Base-by-base conservation (phyloP, 73 alveolate genomes). In the Stentor coeruleus region DNA sequence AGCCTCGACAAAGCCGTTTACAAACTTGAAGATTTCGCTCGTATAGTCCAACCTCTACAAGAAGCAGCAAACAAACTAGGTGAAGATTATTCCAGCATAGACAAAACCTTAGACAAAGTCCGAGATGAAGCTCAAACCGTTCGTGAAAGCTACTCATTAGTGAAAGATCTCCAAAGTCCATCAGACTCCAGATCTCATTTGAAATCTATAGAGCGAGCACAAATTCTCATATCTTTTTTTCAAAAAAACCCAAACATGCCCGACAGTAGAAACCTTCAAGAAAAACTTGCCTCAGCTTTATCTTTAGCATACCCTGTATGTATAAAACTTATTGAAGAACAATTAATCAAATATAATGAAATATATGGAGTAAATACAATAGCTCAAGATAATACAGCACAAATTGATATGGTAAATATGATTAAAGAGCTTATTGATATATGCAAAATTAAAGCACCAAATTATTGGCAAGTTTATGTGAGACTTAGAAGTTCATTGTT, bases 161-260 rank as follows among this genome's bases (percentile, higher is more conserved):
- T 66, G 3, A 20, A 66, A 15, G 37, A 20, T 20, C 79, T 66
- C 49, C 40, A 31, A 66, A 66, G 37, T 66, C 79, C 79, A 1
- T 20, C 11, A 11, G 37, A 66, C 33, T 66, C 37, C 11, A 66
- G 79, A 31, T 28, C 20, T 66, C 79, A 66, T 66, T 66, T 66
- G 79, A 66, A 66, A 66, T 28, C n/a, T 31, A 26, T 66, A 11
- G 79, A 31, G 33, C n/a, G 39, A 33, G 79, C 79, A 11, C 39
- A 20, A 40, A 20, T 11, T 1, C 11, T 66, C 20, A 26, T 20
- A 40, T 28, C 39, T 1, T 20, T 26, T 33, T 66, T 20, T 66
- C 36, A 66, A 33, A 66, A 66, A 26, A 20, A 66, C 37, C 79
- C n/a, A 31, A 26, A 66, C n/a, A 11, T 20, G n/a, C 42, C 42